Evolutionary conservation across 2,329 filamentous ascomycete genomes (phyloP).

Genomic region (Aspergillus sp.): DNA sequence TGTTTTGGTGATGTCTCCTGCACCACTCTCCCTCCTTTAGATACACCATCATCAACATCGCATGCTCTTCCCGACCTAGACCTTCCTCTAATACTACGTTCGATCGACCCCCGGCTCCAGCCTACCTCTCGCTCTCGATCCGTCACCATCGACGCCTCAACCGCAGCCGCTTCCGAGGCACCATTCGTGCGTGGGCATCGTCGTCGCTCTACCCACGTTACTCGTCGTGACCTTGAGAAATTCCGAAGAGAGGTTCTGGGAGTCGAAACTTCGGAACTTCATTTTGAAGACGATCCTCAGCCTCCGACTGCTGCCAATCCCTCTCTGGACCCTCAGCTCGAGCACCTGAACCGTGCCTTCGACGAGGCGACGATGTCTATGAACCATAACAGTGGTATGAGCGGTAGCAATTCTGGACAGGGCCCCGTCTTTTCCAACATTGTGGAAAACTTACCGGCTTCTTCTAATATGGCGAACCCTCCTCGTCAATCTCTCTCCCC

Average conservation of each 20-base stretch:
- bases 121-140: constrained; percentile 6
- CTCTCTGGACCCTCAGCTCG: constrained; percentile 27
- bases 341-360: constrained; percentile 36
- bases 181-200: constrained; percentile 37
- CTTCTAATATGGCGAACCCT: constrained; percentile 30
- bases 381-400: constrained; percentile 31
- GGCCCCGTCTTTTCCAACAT: constrained; percentile 30
- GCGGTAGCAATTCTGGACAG: constrained; percentile 23
- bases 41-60: too few relatives aligned
- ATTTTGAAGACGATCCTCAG: constrained; percentile 29
- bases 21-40: not conserved
- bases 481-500: constrained; percentile 35
- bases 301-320: constrained; percentile 19
- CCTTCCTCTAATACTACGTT: too few relatives aligned
- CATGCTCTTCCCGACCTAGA: too few relatives aligned
- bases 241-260: constrained; percentile 36
- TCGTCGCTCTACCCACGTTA: constrained; percentile 42
- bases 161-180: constrained; percentile 30
- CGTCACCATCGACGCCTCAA: constrained; percentile 31
- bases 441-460: constrained; percentile 29
- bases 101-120: not conserved
- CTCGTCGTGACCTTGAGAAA: constrained; percentile 36
- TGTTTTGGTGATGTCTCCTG: constrained; percentile 13
- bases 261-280: constrained; percentile 27
- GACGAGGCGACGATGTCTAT: constrained; percentile 32